phyloP scores from a whole-genome alignment of 805 yeast species.

The Wickerhamomyces strasburgensis region DNA sequence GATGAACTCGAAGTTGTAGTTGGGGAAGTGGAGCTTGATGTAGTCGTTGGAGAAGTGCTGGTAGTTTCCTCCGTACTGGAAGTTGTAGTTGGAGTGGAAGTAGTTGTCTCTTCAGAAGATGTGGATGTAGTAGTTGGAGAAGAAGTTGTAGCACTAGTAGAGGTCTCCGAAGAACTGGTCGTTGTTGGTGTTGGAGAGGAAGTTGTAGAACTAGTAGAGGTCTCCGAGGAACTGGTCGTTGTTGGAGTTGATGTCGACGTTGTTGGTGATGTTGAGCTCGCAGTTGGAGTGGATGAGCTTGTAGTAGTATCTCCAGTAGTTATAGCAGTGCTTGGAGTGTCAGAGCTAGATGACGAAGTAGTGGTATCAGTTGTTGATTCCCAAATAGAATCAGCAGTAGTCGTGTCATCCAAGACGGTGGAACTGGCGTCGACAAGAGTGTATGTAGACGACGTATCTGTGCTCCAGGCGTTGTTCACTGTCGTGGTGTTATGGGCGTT shows the following conservation, averaged over 20 bases:
- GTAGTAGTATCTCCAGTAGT: no score
- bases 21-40: not conserved
- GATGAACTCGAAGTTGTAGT: slow-evolving; percentile 1
- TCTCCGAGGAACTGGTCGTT: not conserved
- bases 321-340: no score
- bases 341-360: not conserved
- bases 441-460: not conserved
- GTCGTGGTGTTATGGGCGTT: not conserved
- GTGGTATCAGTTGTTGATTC: not conserved
- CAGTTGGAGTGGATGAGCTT: not conserved
- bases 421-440: slow-evolving; percentile 2
- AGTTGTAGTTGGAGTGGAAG: no score
- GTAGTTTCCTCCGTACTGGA: no score
- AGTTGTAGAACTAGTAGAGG: slow-evolving; percentile 3
- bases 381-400: not conserved
- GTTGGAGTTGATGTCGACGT: not conserved
- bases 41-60: no score
- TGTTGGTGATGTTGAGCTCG: slow-evolving; percentile 2
- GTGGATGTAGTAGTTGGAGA: not conserved
- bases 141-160: slow-evolving; percentile 2
- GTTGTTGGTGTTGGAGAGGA: not conserved
- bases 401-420: not conserved
- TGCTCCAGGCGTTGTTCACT: not conserved
- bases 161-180: not conserved
- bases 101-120: no score